Percentiles rank a stretch among this genome's conserved stretches.
These are phyloP conservation scores for Penicillium concentricum DNA, from an alignment of 2,329 filamentous ascomycete species.

Conservation along the genomic window DNA sequence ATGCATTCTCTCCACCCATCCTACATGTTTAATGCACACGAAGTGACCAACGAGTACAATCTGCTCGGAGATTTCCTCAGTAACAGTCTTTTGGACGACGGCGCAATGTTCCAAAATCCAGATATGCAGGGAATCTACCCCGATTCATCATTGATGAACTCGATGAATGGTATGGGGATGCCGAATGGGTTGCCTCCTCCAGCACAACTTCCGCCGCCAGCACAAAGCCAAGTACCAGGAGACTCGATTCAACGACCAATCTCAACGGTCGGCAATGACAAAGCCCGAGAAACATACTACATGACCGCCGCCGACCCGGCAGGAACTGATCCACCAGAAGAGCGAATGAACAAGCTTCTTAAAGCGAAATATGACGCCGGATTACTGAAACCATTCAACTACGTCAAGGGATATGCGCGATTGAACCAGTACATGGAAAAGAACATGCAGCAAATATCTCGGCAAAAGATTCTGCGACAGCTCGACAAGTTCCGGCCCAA, in stretches of 20 bases:
- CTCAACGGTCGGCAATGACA: conserved; percentile 65
- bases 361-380: conserved; percentile 96
- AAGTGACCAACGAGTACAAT: conserved; percentile 96
- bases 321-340: conserved; percentile 80
- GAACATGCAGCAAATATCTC: conserved; percentile 76
- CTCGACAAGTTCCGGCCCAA: conserved; percentile 92
- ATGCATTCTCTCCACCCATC: conserved; percentile 92
- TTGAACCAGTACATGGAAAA: conserved; percentile 89
- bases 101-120: conserved; percentile 64
- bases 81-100: conserved; percentile 84
- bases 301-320: conserved; percentile 94
- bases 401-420: conserved; percentile 91
- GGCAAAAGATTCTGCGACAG: conserved; percentile 87
- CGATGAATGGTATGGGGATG: conserved; percentile 38
- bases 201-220: conserved; percentile 35
- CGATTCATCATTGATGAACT: conserved; percentile 55
- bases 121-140: conserved; percentile 63
- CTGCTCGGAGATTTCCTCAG: conserved; percentile 95
- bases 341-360: conserved; percentile 91
- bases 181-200: conserved; percentile 35
- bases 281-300: conserved; percentile 79
- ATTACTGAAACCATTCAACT: conserved; percentile 94
- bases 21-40: conserved; percentile 92
- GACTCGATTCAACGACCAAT: conserved; percentile 61
- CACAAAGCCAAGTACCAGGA: conserved; percentile 35